A percentile compares a stretch with the other conserved stretches of the same genome.
Evolutionary conservation across 345 rosid genomes (phyloP).

Genomic region (Brassica carinata): DNA sequence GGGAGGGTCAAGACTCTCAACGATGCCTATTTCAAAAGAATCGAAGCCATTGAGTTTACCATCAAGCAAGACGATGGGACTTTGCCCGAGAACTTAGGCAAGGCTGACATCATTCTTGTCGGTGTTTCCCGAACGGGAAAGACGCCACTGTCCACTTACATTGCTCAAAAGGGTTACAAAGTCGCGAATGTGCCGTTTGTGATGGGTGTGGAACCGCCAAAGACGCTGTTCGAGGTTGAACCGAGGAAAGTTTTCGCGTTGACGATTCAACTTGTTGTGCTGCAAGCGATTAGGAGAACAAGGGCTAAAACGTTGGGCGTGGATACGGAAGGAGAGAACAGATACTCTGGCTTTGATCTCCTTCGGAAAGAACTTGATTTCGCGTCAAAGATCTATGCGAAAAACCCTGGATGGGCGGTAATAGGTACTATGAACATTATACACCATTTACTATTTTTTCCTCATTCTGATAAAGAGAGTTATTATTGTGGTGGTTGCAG

Average conservation of each 20-base stretch:
- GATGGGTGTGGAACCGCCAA: constrained; percentile 71
- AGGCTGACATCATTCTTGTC: constrained; percentile 70
- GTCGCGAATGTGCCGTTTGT: constrained; percentile 88
- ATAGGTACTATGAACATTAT: too few species aligned
- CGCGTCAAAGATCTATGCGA: constrained; percentile 58
- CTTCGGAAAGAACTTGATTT: constrained; percentile 70
- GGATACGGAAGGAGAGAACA: constrained; percentile 51
- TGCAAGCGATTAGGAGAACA: constrained; percentile 74
- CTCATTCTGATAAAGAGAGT: too few species aligned
- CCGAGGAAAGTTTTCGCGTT: constrained; percentile 77
- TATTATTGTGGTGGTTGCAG: too few species aligned
- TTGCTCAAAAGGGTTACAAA: constrained; percentile 85
- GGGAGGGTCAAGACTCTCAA: constrained; percentile 72
- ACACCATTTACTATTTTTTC: too few species aligned
- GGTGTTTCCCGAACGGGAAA: constrained; percentile 91
- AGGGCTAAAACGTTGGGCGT: constrained; percentile 80
- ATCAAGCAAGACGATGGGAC: constrained; percentile 93
- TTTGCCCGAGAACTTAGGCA: constrained; percentile 69
- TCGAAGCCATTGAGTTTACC: constrained; percentile 86
- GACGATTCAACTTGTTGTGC: constrained; percentile 67
- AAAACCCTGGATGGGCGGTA: constrained; percentile 83
- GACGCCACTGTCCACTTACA: constrained; percentile 79
- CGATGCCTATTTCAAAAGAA: constrained; percentile 70
- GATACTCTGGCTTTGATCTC: constrained; percentile 80
- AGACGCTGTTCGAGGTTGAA: constrained; percentile 64